Conservation (phyloP, 2,329 filamentous ascomycete species). For the Colletotrichum endophyticum region DNA sequence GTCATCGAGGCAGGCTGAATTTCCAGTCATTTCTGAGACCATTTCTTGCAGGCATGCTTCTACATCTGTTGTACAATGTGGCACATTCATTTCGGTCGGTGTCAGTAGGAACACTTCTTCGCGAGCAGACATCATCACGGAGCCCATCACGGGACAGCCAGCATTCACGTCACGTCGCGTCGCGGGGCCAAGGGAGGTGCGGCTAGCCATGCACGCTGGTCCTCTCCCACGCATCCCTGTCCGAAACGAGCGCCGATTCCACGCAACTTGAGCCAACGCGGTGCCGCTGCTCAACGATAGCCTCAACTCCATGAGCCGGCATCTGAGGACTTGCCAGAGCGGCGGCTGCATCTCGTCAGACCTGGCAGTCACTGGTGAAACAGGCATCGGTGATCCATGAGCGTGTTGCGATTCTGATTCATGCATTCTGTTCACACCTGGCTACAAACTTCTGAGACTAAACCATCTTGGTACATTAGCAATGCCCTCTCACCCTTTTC, state of each 20-base stretch:
- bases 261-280: conserved; percentile 87
- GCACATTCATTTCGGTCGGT: not conserved
- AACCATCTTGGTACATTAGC: no score
- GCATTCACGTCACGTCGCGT: not conserved
- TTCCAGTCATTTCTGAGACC: not conserved
- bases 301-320: conserved; percentile 82
- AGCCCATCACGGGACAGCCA: not conserved
- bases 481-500: no score
- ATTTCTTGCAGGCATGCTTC: not conserved
- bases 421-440: not conserved
- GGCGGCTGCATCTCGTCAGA: not conserved
- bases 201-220: conserved; percentile 86
- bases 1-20: no score
- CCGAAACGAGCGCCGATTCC: conserved; percentile 79
- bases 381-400: not conserved
- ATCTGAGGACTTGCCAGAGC: conserved; percentile 76
- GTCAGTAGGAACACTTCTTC: not conserved
- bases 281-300: conserved; percentile 91
- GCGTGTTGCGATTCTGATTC: not conserved
- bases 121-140: not conserved
- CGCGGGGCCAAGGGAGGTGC: conserved; percentile 75
- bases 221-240: conserved; percentile 75
- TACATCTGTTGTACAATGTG: not conserved
- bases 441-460: not conserved
- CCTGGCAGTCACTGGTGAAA: not conserved